Evolutionary conservation across 352 stramenopile genomes (phyloP), one percentile per base, ranked within the genome.

Genomic region (Phytophthora citricola): DNA sequence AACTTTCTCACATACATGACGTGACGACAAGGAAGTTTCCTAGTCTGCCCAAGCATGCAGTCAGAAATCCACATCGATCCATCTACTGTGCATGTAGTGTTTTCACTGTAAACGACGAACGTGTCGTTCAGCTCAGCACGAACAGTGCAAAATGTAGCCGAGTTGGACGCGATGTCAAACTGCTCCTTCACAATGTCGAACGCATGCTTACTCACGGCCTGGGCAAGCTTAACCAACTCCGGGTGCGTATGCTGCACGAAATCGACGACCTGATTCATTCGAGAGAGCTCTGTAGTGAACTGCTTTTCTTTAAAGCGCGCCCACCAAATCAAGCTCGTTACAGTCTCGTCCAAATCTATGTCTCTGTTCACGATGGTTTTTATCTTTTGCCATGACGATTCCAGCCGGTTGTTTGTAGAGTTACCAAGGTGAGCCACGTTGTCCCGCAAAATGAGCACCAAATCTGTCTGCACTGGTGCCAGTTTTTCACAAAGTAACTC

Each of bases 331-430:
- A 22, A 4, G 17, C 36, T 43, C 3, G 36, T 43, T n/a, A 43
- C 10, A 0, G 36, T 43, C 17, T 41, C 36, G 17, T 41, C 36
- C 36, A 41, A n/a, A 3, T 41, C 36, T 14, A 41, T 14, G 36
- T 1, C 36, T 12, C 7, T 10, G 3, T 41, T n/a, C 7, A 41
- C 36, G 12, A 41, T 41, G 11, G 36, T 41, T 4, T 41, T 41
- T 6, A 41, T 41, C 12, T 56, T 63, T 10, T 61, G 44, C 32
- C 49, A 67, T 14, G 27, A 53, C 0, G 54, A 55, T 12, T 58
- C 64, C 10, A 58, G 48, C 1, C 64, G 36, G 26, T 72, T 72
- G 48, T 72, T 72, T 5, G 57, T 72, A 2, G n/a, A 63, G 26
- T 63, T 67, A 2, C 58, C 52, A 22, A 68, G 39, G 1, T 58